Conservation (phyloP, 176 grass and related monocot species). For the Pharus latifolius region DNA sequence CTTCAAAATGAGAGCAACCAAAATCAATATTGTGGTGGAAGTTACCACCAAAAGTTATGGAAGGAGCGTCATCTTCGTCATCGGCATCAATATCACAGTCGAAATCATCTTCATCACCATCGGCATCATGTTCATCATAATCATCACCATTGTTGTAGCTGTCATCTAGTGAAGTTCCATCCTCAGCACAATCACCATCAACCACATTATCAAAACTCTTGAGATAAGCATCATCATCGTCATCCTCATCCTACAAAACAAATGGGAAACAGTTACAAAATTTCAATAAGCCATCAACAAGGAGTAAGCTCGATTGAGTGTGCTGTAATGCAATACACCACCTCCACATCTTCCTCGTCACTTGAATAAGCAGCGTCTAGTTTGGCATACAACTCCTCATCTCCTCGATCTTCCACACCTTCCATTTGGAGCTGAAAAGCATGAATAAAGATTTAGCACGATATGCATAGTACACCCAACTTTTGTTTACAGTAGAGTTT, state of each 20-base stretch:
- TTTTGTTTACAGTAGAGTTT: background rate
- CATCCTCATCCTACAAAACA: slow-evolving; percentile 28
- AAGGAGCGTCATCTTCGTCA: background rate
- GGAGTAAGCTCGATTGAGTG: background rate
- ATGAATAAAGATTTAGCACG: background rate
- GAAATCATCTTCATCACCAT: background rate
- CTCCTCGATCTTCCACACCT: slow-evolving; percentile 45
- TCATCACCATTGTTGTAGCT: background rate
- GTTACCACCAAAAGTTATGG: background rate
- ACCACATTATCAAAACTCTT: slow-evolving; percentile 11
- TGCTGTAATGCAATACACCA: background rate
- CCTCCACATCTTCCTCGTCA: slow-evolving; percentile 76
- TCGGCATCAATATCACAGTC: background rate
- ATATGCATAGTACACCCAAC: background rate
- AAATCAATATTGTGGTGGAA: background rate
- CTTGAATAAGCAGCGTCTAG: slow-evolving; percentile 64
- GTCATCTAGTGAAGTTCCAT: background rate
- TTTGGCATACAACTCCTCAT: slow-evolving; percentile 59
- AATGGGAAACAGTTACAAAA: background rate
- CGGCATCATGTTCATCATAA: background rate
- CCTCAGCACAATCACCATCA: slow-evolving; percentile 9
- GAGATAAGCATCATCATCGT: slow-evolving; percentile 47
- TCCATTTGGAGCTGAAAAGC: slow-evolving; percentile 62
- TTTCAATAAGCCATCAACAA: background rate
- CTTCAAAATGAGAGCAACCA: background rate